Percentiles rank a stretch among this genome's conserved stretches.
These are phyloP conservation scores for Phaeoacremonium minimum DNA, from an alignment of 2,329 filamentous ascomycete genomes.

Conservation along the genomic window DNA sequence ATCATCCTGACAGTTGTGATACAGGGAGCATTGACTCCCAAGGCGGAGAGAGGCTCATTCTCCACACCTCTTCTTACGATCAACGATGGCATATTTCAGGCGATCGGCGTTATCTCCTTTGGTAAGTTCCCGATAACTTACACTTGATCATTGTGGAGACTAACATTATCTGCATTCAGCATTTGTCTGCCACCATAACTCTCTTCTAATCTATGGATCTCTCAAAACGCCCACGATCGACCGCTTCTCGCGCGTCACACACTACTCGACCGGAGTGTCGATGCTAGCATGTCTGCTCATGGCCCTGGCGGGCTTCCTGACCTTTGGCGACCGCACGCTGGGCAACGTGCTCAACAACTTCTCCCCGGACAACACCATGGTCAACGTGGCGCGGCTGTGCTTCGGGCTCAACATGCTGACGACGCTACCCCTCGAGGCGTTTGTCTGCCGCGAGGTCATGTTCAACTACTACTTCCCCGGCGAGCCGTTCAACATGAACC, in stretches of 20 bases:
- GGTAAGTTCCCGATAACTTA: slow-evolving; percentile 48
- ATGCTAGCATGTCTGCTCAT: slow-evolving; percentile 88
- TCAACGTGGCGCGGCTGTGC: slow-evolving; percentile 90
- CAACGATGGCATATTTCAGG: slow-evolving; percentile 87
- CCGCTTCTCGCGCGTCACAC: slow-evolving; percentile 88
- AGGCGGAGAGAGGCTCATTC: slow-evolving; percentile 68
- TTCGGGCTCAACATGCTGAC: slow-evolving; percentile 99
- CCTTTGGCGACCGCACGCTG: slow-evolving; percentile 85
- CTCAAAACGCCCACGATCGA: slow-evolving; percentile 91
- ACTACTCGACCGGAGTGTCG: slow-evolving; percentile 86
- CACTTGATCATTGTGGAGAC: slow-evolving; percentile 9
- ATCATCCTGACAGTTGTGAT: slow-evolving; percentile 86
- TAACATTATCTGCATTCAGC: slow-evolving; percentile 34
- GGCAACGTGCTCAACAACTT: slow-evolving; percentile 99
- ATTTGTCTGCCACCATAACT: slow-evolving; percentile 85
- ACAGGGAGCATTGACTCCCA: slow-evolving; percentile 72
- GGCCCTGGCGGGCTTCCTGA: slow-evolving; percentile 85
- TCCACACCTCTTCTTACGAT: slow-evolving; percentile 68
- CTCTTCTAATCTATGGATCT: slow-evolving; percentile 93
- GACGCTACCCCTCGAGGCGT: slow-evolving; percentile 91
- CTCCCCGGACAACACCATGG: slow-evolving; percentile 81
- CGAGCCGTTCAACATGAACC: slow-evolving; percentile 73
- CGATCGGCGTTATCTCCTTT: slow-evolving; percentile 96
- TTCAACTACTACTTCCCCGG: slow-evolving; percentile 71
- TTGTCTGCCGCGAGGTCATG: slow-evolving; percentile 97